Evolutionary conservation across 2,329 filamentous ascomycete species (phyloP), one percentile per base, ranked within the genome.

Genomic region (Trichoderma lentiforme): DNA sequence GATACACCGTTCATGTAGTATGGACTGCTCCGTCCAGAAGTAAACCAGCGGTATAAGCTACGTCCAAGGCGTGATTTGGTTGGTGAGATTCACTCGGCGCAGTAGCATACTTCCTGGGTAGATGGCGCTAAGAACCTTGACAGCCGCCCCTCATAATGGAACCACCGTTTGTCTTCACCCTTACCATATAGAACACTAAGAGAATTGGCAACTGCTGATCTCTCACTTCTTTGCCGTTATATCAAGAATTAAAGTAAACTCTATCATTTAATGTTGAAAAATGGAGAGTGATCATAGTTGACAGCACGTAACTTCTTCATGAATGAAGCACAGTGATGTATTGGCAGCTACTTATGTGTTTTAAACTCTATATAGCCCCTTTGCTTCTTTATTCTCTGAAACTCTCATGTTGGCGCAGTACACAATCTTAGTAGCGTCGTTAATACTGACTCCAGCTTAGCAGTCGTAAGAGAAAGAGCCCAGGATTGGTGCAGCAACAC

Each of bases 401-500:
- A 21, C 4, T n/a, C 18, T 21, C n/a, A 21, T 21, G 3, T n/a
- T 43, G n/a, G 12, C n/a, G 9, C 43, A 51, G 43, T 21, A 1
- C 11, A 21, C 4, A 51, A 51, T 51, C 43, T 21, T 21, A 51
- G n/a, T 51, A 51, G 4, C 9, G 18, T 12, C 43, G 43, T 51
- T 51, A 21, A 11, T 34, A 24, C n/a, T 24, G 3, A 2, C 58
- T 36, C 1, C 14, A 21, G 6, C 18, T 47, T 26, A 63, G 12
- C 34, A 63, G n/a, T 63, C 61, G 34, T 63, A 63, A 6, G 61
- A 63, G 34, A 43, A 63, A n/a, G 61, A 63, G 36, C 61, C 61
- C 61, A 63, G 14, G 11, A 63, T 63, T 15, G 61, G 61, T 5
- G 36, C 61, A 63, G 24, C 24, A 30, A 63, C 61, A 6, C 34